Percentiles rank a stretch among this genome's conserved stretches.
Evolutionary conservation across 192 early-diverging fungal genomes (phyloP).

Genomic region (Helicostylum pulchrum): DNA sequence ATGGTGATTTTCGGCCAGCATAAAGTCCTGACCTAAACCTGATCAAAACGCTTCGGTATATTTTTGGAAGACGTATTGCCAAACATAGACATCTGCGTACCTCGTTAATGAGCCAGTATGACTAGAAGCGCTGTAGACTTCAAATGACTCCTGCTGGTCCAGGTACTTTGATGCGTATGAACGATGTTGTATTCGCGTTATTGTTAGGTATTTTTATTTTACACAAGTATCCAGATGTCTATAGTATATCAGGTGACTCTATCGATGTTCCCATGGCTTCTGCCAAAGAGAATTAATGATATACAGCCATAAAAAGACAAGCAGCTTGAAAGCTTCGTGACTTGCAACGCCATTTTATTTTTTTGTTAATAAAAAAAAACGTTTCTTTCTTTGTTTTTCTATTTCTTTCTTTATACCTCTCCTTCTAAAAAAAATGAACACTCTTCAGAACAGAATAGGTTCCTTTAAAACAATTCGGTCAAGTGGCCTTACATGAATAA

Average conservation of each 20-base stretch:
- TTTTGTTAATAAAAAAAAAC: too few relatives aligned
- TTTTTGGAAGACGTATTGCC: too few relatives aligned
- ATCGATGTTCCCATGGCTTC: slow-evolving; percentile 62
- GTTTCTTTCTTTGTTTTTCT: too few relatives aligned
- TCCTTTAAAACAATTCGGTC: neutral
- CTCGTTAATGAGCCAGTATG: too few relatives aligned
- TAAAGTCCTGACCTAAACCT: too few relatives aligned
- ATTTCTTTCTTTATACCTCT: too few relatives aligned
- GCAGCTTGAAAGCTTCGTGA: neutral
- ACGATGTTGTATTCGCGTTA: slow-evolving; percentile 81
- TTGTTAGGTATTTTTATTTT: slow-evolving; percentile 67
- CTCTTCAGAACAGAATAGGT: too few relatives aligned
- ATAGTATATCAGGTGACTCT: slow-evolving; percentile 53
- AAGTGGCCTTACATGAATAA: slow-evolving; percentile 1
- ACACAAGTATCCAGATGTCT: slow-evolving; percentile 57
- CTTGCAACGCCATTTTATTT: neutral
- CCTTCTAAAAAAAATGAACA: neutral
- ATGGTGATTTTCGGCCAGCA: too few relatives aligned
- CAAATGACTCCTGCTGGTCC: slow-evolving; percentile 72
- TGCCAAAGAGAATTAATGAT: slow-evolving; percentile 62
- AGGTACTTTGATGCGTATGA: slow-evolving; percentile 72
- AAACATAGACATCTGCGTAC: too few relatives aligned
- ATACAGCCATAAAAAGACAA: slow-evolving; percentile 13
- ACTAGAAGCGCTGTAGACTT: too few relatives aligned
- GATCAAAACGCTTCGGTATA: too few relatives aligned